Evolutionary conservation across 2,329 filamentous ascomycete genomes (phyloP).

Genomic region (Botrytis fabae): DNA sequence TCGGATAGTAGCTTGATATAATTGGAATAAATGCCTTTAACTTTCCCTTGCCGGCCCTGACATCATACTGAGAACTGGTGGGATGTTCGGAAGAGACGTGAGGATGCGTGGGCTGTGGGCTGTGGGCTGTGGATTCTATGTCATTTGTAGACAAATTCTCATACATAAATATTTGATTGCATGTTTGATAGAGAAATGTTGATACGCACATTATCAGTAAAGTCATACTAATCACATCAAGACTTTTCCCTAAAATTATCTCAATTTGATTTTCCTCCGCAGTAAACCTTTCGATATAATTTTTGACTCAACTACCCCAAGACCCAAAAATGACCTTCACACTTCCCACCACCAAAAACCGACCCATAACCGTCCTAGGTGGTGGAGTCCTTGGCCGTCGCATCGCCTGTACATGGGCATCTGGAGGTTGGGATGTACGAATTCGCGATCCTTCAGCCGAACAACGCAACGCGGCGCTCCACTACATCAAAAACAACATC

Average conservation of each 20-base stretch:
- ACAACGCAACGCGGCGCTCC: slow-evolving; percentile 43
- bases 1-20: neutral
- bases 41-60: neutral
- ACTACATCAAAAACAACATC: slow-evolving; percentile 46
- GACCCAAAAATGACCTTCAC: slow-evolving; percentile 14
- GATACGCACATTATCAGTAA: neutral
- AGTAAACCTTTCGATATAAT: neutral
- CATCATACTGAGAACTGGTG: neutral
- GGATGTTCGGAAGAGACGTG: neutral
- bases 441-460: slow-evolving; percentile 47
- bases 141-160: neutral
- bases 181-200: neutral
- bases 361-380: slow-evolving; percentile 45
- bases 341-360: slow-evolving; percentile 28
- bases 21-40: neutral
- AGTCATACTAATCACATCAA: neutral
- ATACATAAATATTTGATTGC: neutral
- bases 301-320: neutral
- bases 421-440: slow-evolving; percentile 46
- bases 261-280: neutral
- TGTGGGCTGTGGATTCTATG: neutral
- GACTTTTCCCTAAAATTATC: neutral
- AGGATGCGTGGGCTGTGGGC: neutral
- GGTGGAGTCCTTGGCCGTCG: slow-evolving; percentile 48
- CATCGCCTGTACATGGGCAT: slow-evolving; percentile 45